Evolutionary conservation across 192 early-diverging fungal species (phyloP), one percentile per base, ranked within the genome.

Genomic region (Coemansia sp.): DNA sequence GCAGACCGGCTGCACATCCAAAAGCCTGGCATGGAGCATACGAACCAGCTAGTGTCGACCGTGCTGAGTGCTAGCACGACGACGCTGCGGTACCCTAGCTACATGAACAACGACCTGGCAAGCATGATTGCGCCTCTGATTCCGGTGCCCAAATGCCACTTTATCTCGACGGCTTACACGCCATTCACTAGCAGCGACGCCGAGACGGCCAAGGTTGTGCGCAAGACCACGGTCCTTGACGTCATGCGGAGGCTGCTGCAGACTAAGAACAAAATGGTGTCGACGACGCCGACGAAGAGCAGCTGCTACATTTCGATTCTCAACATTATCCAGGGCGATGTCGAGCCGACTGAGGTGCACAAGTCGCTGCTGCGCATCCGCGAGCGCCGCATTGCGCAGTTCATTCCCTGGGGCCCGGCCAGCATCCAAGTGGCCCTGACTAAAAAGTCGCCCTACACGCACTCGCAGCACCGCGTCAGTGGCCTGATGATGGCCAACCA

Each of bases 21-120:
- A 71, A 95, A 92, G 52, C 96, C 97, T 9, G 94, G 94, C 12
- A 97, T 97, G 75, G 87, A 92, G 44, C 96, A 98, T 75, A 94
- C 94, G 8, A 98, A 98, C 80, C 95, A 98, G 80, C 84, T 99
- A 39, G 97, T 97, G n/a, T 95, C 97, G 11, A 99, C 97, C 5
- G 97, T 99, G 32, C 97, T 99, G 89, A 92, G 91, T 34, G 95
- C 97, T 15, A 93, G 92, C 74, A 99, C 97, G 20, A 96, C 92
- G 4, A 98, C 96, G 15, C 82, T 99, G 45, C 90, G 97, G 62
- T 99, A 99, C 82, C 97, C 97, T 34, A 94, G 96, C 62, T 99
- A 98, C 76, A 99, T 99, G 97, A 97, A 99, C 85, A 99, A 99
- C 76, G 96, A 99, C 72, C 86, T 99, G 49, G 94, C 96, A 7